These are phyloP conservation scores for Botrytis fabae DNA, from an alignment of 2,329 filamentous ascomycete genomes.

Conservation along the genomic window DNA sequence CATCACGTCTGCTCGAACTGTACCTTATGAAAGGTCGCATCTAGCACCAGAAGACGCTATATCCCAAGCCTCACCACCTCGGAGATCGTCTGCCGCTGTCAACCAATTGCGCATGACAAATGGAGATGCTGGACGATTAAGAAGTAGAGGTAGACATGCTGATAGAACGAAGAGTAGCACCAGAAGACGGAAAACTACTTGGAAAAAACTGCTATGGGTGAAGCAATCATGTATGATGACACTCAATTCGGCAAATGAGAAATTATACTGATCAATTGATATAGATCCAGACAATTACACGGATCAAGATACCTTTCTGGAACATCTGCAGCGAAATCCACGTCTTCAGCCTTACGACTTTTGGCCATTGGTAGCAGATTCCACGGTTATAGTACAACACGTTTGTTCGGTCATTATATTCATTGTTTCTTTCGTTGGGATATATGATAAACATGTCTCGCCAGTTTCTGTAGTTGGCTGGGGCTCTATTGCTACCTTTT, in stretches of 20 bases:
- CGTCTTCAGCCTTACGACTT: slow-evolving; percentile 95
- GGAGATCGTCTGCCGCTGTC: slow-evolving; percentile 45
- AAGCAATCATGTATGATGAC: slow-evolving; percentile 75
- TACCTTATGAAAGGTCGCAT: slow-evolving; percentile 57
- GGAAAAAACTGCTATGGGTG: slow-evolving; percentile 98
- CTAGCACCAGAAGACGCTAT: slow-evolving; percentile 86
- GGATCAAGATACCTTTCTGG: slow-evolving; percentile 93
- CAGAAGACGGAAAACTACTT: slow-evolving; percentile 67
- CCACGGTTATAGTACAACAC: slow-evolving; percentile 95
- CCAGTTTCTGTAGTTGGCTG: slow-evolving; percentile 86
- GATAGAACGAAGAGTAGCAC: slow-evolving; percentile 50
- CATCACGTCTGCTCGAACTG: slow-evolving; percentile 16
- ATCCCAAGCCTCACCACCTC: slow-evolving; percentile 61
- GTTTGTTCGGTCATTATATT: slow-evolving; percentile 95
- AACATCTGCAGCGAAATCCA: slow-evolving; percentile 92
- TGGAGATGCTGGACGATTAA: slow-evolving; percentile 29
- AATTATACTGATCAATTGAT: slow-evolving; percentile 30
- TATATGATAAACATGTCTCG: slow-evolving; percentile 82
- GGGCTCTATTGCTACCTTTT: slow-evolving; percentile 77
- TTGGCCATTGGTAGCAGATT: slow-evolving; percentile 93
- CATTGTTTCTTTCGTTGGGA: slow-evolving; percentile 88
- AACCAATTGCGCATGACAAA: slow-evolving; percentile 42
- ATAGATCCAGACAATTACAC: slow-evolving; percentile 98
- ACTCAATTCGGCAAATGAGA: not conserved
- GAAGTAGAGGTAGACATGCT: slow-evolving; percentile 35